phyloP scores from a whole-genome alignment of 768 basidiomycete genomes.

The Jaapia argillacea region DNA sequence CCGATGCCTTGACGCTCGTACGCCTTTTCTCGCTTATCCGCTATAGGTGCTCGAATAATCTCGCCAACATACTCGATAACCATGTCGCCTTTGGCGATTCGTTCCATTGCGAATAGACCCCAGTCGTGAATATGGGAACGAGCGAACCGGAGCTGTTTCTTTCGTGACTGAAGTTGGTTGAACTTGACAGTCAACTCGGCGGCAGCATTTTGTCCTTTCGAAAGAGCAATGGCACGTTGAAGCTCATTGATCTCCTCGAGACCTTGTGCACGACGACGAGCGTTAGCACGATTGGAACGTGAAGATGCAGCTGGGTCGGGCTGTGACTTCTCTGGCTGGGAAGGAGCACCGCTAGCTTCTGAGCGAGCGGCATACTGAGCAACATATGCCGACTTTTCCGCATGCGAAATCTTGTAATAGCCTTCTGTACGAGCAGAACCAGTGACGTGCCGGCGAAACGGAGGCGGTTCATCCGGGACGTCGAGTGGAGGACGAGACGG shows the following conservation, averaged over 20 bases:
- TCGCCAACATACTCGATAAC: constrained; percentile 99
- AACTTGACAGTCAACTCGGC: constrained; percentile 84
- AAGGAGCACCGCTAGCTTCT: constrained; percentile 27
- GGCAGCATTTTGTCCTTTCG: constrained; percentile 63
- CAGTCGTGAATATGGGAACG: constrained; percentile 96
- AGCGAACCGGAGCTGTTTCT: constrained; percentile 95
- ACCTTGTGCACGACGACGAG: constrained; percentile 83
- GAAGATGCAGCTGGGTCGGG: constrained; percentile 60
- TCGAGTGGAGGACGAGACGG: constrained; percentile 16
- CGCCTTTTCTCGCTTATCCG: constrained; percentile 93
- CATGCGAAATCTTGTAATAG: constrained; percentile 88
- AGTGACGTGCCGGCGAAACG: constrained; percentile 69
- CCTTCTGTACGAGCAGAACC: constrained; percentile 92
- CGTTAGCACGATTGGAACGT: constrained; percentile 86
- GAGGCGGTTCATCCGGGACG: constrained; percentile 30
- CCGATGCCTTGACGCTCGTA: constrained; percentile 98
- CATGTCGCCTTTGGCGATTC: constrained; percentile 91
- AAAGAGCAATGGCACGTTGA: constrained; percentile 67
- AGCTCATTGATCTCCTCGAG: constrained; percentile 93
- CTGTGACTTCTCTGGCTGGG: constrained; percentile 35
- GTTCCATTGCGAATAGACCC: constrained; percentile 97
- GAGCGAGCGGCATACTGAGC: constrained; percentile 74
- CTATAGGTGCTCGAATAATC: constrained; percentile 88
- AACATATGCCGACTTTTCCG: constrained; percentile 87
- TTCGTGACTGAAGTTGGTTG: constrained; percentile 94